These are phyloP conservation scores for Cordyceps cicadae DNA, from an alignment of 2,329 filamentous ascomycete genomes.

Conservation along the genomic window DNA sequence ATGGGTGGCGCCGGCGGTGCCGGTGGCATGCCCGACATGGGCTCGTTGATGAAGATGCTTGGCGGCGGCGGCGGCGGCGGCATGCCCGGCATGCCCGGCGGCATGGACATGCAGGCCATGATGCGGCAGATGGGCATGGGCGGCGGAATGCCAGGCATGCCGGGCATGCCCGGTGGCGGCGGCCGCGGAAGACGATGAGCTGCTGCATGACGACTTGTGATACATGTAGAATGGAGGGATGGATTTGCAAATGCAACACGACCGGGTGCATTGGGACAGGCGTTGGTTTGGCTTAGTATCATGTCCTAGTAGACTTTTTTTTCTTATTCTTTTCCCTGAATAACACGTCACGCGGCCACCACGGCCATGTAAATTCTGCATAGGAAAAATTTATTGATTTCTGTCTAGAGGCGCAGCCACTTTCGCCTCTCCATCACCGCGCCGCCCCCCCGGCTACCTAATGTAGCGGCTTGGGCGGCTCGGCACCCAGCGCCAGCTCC, in stretches of 20 bases:
- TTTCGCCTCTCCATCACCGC: background rate
- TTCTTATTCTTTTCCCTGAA: background rate
- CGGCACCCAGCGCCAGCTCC: conserved; percentile 23
- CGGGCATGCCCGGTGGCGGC: background rate
- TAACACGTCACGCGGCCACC: background rate
- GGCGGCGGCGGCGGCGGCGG: conserved; percentile 55
- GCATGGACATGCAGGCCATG: conserved; percentile 74
- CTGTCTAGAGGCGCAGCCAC: no score
- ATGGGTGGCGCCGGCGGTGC: conserved; percentile 69
- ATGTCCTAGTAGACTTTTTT: conserved; percentile 5
- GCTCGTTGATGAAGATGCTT: conserved; percentile 86
- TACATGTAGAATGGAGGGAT: background rate
- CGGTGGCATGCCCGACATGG: conserved; percentile 72
- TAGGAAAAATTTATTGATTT: no score
- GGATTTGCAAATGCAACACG: conserved; percentile 4
- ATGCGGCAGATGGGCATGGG: conserved; percentile 63
- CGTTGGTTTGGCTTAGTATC: conserved; percentile 10
- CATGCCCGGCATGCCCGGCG: conserved; percentile 63
- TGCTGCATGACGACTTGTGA: background rate
- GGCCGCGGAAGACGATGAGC: conserved; percentile 9
- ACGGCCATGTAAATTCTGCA: background rate
- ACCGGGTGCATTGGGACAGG: conserved; percentile 7
- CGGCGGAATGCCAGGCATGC: conserved; percentile 20
- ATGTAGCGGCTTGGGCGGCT: conserved; percentile 12
- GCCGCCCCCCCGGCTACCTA: background rate